Evolutionary conservation across 805 yeast species (phyloP), one percentile per base, ranked within the genome.

Genomic region (Saturnispora galanensis): DNA sequence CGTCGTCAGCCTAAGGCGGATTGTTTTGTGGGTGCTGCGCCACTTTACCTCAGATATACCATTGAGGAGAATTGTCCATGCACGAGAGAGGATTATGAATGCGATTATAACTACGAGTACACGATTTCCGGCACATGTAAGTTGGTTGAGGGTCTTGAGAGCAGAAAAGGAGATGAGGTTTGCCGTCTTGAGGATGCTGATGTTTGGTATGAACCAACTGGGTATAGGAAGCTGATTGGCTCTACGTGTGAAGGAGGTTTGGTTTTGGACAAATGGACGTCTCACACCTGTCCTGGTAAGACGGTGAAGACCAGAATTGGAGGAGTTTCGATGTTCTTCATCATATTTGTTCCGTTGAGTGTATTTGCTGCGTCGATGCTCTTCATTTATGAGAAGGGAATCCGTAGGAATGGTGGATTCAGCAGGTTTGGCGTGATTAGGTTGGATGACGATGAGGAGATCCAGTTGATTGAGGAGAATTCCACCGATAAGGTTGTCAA

Each of bases 251-350:
- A 67, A 37, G 94, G 87, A 17, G 97, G 97, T 3, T 63, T 76
- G 45, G 69, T 72, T 46, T 72, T 85, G 42, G 97, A 85, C 56
- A 69, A 73, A 33, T 74, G 79, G 60, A 71, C 66, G 15, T 70
- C 83, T 3, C 71, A 66, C 44, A 76, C 97, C 7, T 93, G 98
- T 62, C 97, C 97, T 5, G 97, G 97, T 1, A 84, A 79, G 55
- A 79, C 80, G 49, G 62, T 65, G 10, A 81, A 86, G 52, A 67
- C 73, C 41, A 70, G 71, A 10, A 56, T 84, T 4, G 72, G 68
- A 10, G 82, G 86, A 0, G 64, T 69, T 16, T 70, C 75, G 11
- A 59, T 82, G 46, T 63, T 77, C 39, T 45, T 76, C 29, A 68
- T 83, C 2, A 63, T 85, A 15, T 53, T 75, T 8, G 53, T 83